A percentile compares a stretch with the other conserved stretches of the same genome.
Conservation (phyloP, 2,329 filamentous ascomycete genomes). For the Fusarium sterilihyphosum region DNA sequence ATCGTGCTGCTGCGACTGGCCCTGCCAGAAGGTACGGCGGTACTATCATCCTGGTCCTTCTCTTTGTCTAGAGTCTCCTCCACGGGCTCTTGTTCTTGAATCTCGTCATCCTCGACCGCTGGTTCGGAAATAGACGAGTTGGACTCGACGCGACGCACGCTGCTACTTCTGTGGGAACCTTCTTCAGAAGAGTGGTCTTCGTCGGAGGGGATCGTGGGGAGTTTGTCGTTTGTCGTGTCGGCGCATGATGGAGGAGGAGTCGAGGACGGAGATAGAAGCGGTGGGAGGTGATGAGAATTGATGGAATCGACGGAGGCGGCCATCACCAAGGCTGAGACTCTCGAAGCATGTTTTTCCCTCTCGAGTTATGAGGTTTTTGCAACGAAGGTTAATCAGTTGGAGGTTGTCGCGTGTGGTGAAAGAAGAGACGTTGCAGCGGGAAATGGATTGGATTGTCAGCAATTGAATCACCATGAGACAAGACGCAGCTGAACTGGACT, state of each 20-base stretch:
- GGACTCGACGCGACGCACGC: slow-evolving; percentile 37
- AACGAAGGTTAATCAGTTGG: neutral
- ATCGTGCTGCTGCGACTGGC: slow-evolving; percentile 46
- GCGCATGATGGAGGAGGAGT: slow-evolving; percentile 26
- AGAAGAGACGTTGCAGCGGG: slow-evolving; percentile 4
- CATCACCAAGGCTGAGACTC: slow-evolving; percentile 40
- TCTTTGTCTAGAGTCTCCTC: slow-evolving; percentile 10
- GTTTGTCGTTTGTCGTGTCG: slow-evolving; percentile 5
- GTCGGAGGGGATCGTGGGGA: slow-evolving; percentile 43
- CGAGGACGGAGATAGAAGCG: slow-evolving; percentile 23
- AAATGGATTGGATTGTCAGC: neutral
- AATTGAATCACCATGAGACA: slow-evolving; percentile 6
- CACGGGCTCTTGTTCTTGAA: neutral
- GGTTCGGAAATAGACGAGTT: slow-evolving; percentile 46
- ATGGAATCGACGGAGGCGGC: slow-evolving; percentile 38
- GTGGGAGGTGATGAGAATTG: slow-evolving; percentile 33
- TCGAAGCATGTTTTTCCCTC: slow-evolving; percentile 32
- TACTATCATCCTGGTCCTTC: slow-evolving; percentile 8
- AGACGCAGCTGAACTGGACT: neutral
- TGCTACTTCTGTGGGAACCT: slow-evolving; percentile 38
- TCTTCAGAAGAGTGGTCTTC: slow-evolving; percentile 47
- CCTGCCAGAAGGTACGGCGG: slow-evolving; percentile 27
- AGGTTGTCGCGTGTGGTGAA: neutral
- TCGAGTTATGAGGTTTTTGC: neutral
- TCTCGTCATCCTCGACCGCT: slow-evolving; percentile 37